Conservation (phyloP, 192 early-diverging fungal species). For the Paraglomus occultum region DNA sequence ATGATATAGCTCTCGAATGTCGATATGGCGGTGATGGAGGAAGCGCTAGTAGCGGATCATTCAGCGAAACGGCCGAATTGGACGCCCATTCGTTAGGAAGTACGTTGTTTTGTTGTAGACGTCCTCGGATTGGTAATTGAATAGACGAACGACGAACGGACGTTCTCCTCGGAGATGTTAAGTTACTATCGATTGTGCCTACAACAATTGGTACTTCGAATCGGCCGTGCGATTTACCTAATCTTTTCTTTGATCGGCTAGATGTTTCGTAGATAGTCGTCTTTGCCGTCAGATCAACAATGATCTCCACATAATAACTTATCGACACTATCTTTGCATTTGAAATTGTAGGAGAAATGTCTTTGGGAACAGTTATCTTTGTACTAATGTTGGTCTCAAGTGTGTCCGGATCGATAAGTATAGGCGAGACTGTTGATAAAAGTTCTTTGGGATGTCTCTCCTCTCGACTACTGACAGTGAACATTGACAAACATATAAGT, state of each 20-base stretch:
- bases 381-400: conserved; percentile 7
- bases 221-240: conserved; percentile 1
- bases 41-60: neutral
- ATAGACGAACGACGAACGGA: no score
- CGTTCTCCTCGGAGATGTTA: no score
- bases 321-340: neutral
- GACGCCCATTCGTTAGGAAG: neutral
- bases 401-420: conserved; percentile 5
- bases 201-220: conserved; percentile 9
- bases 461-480: neutral
- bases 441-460: neutral
- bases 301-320: conserved; percentile 9
- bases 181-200: neutral
- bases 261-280: conserved; percentile 14
- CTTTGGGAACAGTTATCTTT: conserved; percentile 3
- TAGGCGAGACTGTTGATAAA: neutral
- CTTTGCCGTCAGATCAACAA: conserved; percentile 7
- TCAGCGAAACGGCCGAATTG: no score
- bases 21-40: conserved; percentile 1
- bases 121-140: no score
- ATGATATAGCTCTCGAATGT: neutral
- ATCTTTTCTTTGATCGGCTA: neutral
- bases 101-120: no score
- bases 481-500: no score
- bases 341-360: conserved; percentile 3